These are phyloP conservation scores for Lactuca sativa DNA, from an alignment of 129 eudicot genomes.

Conservation along the genomic window DNA sequence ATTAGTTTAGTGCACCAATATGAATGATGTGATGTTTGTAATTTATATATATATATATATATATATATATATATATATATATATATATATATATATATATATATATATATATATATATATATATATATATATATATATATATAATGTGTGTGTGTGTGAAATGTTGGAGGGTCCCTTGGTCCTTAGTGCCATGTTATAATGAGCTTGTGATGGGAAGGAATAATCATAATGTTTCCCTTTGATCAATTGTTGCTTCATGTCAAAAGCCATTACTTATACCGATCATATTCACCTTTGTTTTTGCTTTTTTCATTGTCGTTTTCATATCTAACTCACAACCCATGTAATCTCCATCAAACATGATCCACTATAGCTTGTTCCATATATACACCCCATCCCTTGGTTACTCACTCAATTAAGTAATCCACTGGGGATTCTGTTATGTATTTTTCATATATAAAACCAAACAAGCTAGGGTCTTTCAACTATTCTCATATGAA, in stretches of 20 bases:
- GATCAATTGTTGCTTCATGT: constrained; percentile 26
- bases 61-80: neutral
- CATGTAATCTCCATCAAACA: constrained; percentile 28
- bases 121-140: neutral
- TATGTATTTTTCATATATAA: constrained; percentile 27
- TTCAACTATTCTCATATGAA: constrained; percentile 10
- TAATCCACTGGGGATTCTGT: constrained; percentile 24
- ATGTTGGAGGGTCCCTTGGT: constrained; percentile 28
- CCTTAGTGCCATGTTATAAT: constrained; percentile 20
- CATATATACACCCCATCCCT: constrained; percentile 27
- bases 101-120: neutral
- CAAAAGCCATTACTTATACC: constrained; percentile 23
- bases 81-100: neutral
- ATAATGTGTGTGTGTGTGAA: neutral
- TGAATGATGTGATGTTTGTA: constrained; percentile 31
- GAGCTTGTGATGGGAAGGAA: constrained; percentile 27
- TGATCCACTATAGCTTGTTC: constrained; percentile 19
- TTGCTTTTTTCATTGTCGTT: constrained; percentile 24
- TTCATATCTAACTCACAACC: constrained; percentile 36
- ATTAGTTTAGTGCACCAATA: constrained; percentile 33
- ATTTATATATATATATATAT: neutral
- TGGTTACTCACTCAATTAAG: constrained; percentile 34
- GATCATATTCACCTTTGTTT: constrained; percentile 29
- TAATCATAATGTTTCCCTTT: constrained; percentile 32
- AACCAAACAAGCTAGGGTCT: constrained; percentile 22